phyloP scores from a whole-genome alignment of 805 yeast species.

The Lachancea sp. region DNA sequence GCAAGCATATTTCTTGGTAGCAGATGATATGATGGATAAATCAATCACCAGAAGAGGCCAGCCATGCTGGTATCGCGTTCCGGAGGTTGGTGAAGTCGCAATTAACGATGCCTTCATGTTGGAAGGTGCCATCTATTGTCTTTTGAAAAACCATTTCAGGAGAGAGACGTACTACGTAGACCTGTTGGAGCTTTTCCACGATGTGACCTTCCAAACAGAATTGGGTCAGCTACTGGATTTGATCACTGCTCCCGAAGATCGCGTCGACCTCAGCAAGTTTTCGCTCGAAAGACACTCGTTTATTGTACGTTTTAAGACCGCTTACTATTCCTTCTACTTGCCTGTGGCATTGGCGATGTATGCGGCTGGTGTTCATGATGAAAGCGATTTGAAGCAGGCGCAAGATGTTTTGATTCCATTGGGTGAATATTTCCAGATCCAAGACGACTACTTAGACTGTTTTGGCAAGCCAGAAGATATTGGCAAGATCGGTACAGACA shows the following conservation, averaged over 20 bases:
- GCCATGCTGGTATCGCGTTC: conserved; percentile 90
- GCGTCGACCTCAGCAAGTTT: conserved; percentile 81
- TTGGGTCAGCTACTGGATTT: conserved; percentile 93
- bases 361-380: conserved; percentile 72
- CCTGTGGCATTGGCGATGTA: conserved; percentile 97
- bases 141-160: conserved; percentile 85
- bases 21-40: conserved; percentile 98
- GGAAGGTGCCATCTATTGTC: conserved; percentile 86
- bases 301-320: conserved; percentile 94
- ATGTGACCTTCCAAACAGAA: conserved; percentile 95
- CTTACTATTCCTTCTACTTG: conserved; percentile 92
- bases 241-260: conserved; percentile 95
- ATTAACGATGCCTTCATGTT: conserved; percentile 96
- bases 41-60: conserved; percentile 97
- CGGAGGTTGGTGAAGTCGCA: conserved; percentile 84
- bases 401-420: conserved; percentile 82
- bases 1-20: conserved; percentile 94
- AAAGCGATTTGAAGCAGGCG: conserved; percentile 78
- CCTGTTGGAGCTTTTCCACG: conserved; percentile 89
- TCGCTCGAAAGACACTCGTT: conserved; percentile 86
- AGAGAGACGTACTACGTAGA: conserved; percentile 79
- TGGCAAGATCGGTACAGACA: conserved; percentile 98
- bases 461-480: conserved; percentile 96
- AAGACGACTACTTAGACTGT: conserved; percentile 94
- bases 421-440: conserved; percentile 98